phyloP scores from a whole-genome alignment of 768 basidiomycete species.

The Tulasnella sp. region DNA sequence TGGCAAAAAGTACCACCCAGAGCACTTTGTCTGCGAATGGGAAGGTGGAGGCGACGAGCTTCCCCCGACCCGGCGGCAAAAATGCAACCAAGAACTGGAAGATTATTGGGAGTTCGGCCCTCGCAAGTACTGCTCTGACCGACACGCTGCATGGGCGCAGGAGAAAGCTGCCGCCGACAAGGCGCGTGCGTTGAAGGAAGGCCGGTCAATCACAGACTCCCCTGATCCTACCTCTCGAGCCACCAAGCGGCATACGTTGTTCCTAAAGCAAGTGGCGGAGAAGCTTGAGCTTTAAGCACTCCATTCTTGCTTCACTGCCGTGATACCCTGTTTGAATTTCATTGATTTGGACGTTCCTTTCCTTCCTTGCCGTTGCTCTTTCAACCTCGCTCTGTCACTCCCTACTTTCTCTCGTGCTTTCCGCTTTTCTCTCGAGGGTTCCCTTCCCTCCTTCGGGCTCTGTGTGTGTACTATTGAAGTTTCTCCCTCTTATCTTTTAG shows the following conservation, averaged over 20 bases:
- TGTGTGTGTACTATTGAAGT: neutral
- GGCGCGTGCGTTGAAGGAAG: neutral
- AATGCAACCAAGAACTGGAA: constrained; percentile 44
- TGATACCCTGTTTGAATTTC: neutral
- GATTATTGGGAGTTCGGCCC: constrained; percentile 80
- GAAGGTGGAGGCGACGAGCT: constrained; percentile 15
- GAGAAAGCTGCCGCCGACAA: neutral
- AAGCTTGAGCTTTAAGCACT: constrained; percentile 3
- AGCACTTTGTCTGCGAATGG: constrained; percentile 77
- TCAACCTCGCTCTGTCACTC: neutral
- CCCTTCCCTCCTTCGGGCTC: neutral
- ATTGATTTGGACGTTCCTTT: neutral
- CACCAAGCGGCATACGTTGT: constrained; percentile 67
- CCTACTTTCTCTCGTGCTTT: neutral
- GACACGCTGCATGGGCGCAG: constrained; percentile 42
- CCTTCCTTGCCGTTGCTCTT: neutral
- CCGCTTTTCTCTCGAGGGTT: neutral
- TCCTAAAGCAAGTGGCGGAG: constrained; percentile 42
- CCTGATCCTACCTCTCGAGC: constrained; percentile 33
- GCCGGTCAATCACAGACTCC: neutral
- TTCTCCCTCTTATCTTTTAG: neutral
- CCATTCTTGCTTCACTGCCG: neutral
- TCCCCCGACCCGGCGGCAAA: constrained; percentile 20
- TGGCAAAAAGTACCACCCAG: constrained; percentile 76
- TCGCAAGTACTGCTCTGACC: constrained; percentile 75